Evolutionary conservation across 495 filamentous ascomycete species (phyloP), one percentile per base, ranked within the genome.

Genomic region (Penicillium daleae): DNA sequence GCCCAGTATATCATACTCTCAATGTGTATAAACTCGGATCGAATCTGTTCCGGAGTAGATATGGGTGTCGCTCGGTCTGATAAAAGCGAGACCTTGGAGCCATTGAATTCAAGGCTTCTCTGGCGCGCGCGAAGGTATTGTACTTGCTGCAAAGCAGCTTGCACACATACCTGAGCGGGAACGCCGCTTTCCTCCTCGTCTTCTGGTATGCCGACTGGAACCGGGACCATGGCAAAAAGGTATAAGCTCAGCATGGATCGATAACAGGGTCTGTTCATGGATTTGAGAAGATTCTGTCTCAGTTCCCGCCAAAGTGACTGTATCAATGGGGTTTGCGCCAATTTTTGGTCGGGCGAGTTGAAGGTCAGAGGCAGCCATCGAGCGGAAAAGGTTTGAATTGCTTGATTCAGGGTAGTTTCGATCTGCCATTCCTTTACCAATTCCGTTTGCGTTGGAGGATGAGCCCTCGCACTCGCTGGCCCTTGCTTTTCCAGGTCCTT

Each of bases 1-100:
- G 65, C 65, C 65, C 65, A 67, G 42, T 64, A 67, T 17, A 67
- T 59, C 65, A 67, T 67, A 24, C 57, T 67, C 39, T 67, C 65
- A 29, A 67, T 60, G 3, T 59, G 42, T 22, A 67, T 49, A 33
- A 67, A 67, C 35, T 64, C 61, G 13, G 37, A 60, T 29, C 60
- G 61, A 8, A 67, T 58, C 21, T 58, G 65, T 21, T 62, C 56
- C 10, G 61, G 56, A 8, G 56, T 60, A 15, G 60, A 57, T 21
- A 62, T 39, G 3, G 60, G 37, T 27, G 57, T 40, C 32, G 57
- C 44, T 40, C 56, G 31, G 19, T 58, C 42, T 37, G 60, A 63
- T 17, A 67, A 42, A 17, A 63, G 32, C 10, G 61, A 64, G 10
- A 67, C 65, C 51, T 67, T 67, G 5, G 65, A 67, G 15, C 65